Evolutionary conservation across 2,329 filamentous ascomycete species (phyloP).

Genomic region (Diplodia seriata): DNA sequence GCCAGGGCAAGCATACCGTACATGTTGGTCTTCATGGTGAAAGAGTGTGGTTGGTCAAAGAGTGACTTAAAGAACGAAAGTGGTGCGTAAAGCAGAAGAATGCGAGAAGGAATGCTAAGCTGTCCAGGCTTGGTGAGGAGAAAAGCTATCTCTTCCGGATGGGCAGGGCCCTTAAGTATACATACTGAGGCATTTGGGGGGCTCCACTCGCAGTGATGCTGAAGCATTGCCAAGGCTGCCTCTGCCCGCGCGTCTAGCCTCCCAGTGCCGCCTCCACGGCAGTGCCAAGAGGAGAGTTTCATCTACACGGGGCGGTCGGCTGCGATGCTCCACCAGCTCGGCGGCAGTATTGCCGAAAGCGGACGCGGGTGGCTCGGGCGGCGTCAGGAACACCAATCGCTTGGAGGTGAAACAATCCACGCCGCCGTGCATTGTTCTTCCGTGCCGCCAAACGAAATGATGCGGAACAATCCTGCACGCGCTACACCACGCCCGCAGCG

Average conservation of each 20-base stretch:
- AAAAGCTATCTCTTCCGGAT: not conserved
- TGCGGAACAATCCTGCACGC: constrained; percentile 19
- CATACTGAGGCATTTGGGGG: constrained; percentile 3
- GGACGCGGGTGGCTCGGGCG: constrained; percentile 15
- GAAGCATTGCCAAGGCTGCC: constrained; percentile 19
- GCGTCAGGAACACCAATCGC: constrained; percentile 30
- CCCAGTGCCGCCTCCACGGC: not conserved
- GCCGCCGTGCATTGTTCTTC: constrained; percentile 12
- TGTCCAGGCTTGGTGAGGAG: constrained; percentile 27
- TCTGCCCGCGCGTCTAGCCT: constrained; percentile 7
- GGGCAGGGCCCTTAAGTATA: not conserved
- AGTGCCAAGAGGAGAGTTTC: constrained; percentile 25
- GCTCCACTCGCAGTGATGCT: constrained; percentile 1
- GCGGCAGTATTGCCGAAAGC: constrained; percentile 21
- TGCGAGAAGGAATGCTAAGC: constrained; percentile 19
- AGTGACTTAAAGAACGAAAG: constrained; percentile 30
- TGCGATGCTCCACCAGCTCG: constrained; percentile 3
- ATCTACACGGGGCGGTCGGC: constrained; percentile 21
- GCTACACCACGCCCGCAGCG: constrained; percentile 13
- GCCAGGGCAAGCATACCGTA: constrained; percentile 43
- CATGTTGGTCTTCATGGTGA: constrained; percentile 44
- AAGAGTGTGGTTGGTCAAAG: constrained; percentile 35
- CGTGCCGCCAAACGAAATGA: constrained; percentile 29
- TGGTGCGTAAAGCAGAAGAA: constrained; percentile 28
- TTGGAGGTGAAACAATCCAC: constrained; percentile 27